Evolutionary conservation across 768 basidiomycete species (phyloP).

Genomic region (Pisolithus sp.): DNA sequence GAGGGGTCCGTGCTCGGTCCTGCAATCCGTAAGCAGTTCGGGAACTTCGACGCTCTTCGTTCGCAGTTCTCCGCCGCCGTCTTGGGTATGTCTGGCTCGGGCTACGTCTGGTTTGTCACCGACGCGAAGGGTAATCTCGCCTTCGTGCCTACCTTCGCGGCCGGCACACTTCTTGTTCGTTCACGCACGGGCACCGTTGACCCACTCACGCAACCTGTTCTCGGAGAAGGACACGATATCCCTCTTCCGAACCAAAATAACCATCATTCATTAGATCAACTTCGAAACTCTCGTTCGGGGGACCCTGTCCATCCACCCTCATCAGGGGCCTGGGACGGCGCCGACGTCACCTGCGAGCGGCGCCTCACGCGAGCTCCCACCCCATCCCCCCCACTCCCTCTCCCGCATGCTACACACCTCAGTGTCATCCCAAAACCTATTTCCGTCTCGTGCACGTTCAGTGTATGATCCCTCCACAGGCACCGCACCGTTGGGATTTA

Average conservation of each 20-base stretch:
- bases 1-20: conserved; percentile 14
- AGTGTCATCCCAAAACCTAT: conserved; percentile 3
- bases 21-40: conserved; percentile 40
- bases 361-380: conserved; percentile 24
- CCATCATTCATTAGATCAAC: neutral
- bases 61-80: conserved; percentile 72
- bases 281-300: neutral
- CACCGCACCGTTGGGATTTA: neutral
- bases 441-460: conserved; percentile 22
- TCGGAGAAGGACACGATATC: conserved; percentile 20
- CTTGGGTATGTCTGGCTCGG: conserved; percentile 69
- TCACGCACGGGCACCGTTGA: conserved; percentile 38
- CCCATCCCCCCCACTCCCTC: conserved; percentile 24
- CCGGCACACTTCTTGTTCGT: conserved; percentile 80
- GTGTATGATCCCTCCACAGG: conserved; percentile 18
- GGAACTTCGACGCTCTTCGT: conserved; percentile 61
- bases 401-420: conserved; percentile 26
- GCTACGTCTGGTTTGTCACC: conserved; percentile 85
- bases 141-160: conserved; percentile 80
- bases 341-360: conserved; percentile 42
- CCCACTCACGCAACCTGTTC: conserved; percentile 19
- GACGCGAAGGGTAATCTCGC: conserved; percentile 57
- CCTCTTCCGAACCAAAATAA: conserved; percentile 11
- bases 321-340: conserved; percentile 21
- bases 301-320: conserved; percentile 16